These are phyloP conservation scores for Allium fistulosum DNA, from an alignment of 106 monocot species.

Conservation along the genomic window DNA sequence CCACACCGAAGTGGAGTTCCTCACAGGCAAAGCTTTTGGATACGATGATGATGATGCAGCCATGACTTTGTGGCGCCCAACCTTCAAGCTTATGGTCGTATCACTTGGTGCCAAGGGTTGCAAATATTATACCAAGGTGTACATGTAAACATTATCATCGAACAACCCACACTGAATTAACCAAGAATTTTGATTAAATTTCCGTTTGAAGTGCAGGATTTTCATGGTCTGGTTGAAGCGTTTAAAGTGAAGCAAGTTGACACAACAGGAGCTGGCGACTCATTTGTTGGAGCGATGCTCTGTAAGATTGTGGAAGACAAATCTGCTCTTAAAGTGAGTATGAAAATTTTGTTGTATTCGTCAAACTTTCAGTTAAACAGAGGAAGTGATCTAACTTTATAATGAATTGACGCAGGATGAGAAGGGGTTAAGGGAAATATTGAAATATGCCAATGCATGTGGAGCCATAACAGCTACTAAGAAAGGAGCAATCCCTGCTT, in stretches of 20 bases:
- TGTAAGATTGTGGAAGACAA: conserved; percentile 42
- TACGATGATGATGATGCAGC: conserved; percentile 16
- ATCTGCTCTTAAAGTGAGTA: conserved; percentile 54
- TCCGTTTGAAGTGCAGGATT: conserved; percentile 42
- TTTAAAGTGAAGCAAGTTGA: conserved; percentile 58
- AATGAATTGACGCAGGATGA: conserved; percentile 47
- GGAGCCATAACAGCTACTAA: conserved; percentile 89
- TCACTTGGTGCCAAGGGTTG: conserved; percentile 26
- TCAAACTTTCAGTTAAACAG: background rate
- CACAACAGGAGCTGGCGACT: conserved; percentile 93
- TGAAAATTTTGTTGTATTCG: background rate
- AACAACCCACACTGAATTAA: too few species aligned
- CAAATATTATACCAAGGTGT: conserved; percentile 32
- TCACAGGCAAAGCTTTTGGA: conserved; percentile 13
- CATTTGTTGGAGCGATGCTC: conserved; percentile 77
- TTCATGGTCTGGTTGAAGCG: conserved; percentile 55
- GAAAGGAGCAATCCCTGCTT: conserved; percentile 91
- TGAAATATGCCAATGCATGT: conserved; percentile 64
- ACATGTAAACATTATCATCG: too few species aligned
- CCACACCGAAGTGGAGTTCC: conserved; percentile 29
- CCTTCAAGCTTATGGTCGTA: conserved; percentile 21
- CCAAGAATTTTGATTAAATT: too few species aligned
- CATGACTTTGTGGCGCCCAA: conserved; percentile 18
- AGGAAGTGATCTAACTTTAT: too few species aligned
- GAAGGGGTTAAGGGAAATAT: conserved; percentile 47